Percentiles rank a stretch among this genome's conserved stretches.
These are phyloP conservation scores for Tuctoria greenei DNA, from an alignment of 176 grass and related monocot species.

Conservation along the genomic window DNA sequence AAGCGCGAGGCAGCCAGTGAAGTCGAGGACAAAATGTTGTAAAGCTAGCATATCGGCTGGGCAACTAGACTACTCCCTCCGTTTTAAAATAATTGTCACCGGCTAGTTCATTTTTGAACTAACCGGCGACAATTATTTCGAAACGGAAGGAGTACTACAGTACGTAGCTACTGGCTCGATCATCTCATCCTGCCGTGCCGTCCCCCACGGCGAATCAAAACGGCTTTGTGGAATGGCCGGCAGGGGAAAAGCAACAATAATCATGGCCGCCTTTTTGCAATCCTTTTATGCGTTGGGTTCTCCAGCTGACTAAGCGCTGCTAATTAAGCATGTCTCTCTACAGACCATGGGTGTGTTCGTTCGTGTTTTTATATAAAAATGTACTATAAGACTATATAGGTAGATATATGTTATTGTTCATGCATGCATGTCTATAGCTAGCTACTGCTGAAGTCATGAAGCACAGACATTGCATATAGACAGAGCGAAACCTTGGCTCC, in stretches of 20 bases:
- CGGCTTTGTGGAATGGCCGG: slow-evolving; percentile 48
- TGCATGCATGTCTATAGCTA: background rate
- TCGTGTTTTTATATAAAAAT: background rate
- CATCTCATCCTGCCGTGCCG: background rate
- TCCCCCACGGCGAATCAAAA: slow-evolving; percentile 46
- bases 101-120: no score
- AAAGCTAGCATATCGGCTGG: slow-evolving; percentile 26
- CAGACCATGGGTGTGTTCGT: background rate
- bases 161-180: background rate
- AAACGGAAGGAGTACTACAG: no score
- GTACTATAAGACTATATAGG: background rate
- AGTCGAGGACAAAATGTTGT: slow-evolving; percentile 36
- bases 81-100: no score
- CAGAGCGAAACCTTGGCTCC: slow-evolving; percentile 45
- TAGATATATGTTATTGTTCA: background rate
- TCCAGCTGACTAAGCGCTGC: no score
- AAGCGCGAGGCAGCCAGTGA: slow-evolving; percentile 20
- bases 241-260: slow-evolving; percentile 45
- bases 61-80: no score
- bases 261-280: slow-evolving; percentile 39
- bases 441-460: slow-evolving; percentile 10
- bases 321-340: background rate
- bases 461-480: background rate
- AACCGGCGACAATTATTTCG: no score
- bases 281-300: slow-evolving; percentile 35